phyloP scores from a whole-genome alignment of 2,329 filamentous ascomycete genomes.

The Xylariaceae sp. region DNA sequence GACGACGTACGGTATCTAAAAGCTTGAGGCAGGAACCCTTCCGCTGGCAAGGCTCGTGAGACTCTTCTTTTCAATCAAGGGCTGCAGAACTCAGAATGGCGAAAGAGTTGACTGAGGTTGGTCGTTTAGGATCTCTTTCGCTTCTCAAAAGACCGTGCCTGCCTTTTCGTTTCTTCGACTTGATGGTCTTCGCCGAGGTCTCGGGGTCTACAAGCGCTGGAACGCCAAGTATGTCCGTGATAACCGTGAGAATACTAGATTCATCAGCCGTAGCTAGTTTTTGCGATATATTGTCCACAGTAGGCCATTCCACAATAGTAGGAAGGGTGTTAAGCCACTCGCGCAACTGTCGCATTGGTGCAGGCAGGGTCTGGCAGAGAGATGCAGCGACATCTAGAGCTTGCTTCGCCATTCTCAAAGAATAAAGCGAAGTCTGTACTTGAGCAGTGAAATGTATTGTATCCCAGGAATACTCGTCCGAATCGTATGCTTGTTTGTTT shows the following conservation, averaged over 20 bases:
- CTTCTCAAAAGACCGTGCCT: conserved; percentile 10
- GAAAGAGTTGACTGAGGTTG: conserved; percentile 35
- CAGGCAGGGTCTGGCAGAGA: conserved; percentile 23
- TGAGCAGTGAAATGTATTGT: conserved; percentile 68
- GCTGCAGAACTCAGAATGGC: conserved; percentile 31
- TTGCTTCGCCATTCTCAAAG: conserved; percentile 62
- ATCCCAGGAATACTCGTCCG: conserved; percentile 57
- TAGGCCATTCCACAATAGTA: conserved; percentile 38
- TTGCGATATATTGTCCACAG: conserved; percentile 30
- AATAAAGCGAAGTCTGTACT: conserved; percentile 66
- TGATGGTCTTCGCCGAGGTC: not conserved
- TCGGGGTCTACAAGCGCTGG: conserved; percentile 6
- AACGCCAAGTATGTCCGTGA: conserved; percentile 32
- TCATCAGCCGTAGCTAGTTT: conserved; percentile 24
- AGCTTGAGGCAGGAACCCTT: too few species aligned
- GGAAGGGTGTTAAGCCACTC: conserved; percentile 32
- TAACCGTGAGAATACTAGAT: conserved; percentile 16
- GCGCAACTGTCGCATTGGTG: conserved; percentile 27
- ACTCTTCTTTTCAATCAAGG: not conserved
- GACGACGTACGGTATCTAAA: too few species aligned
- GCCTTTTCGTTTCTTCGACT: conserved; percentile 24
- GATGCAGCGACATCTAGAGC: conserved; percentile 45
- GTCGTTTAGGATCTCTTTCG: conserved; percentile 14
- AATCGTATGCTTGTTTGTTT: conserved; percentile 34
- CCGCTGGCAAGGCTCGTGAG: too few species aligned